Conservation (phyloP, 2,329 filamentous ascomycete species). For the Coniochaeta sp. region DNA sequence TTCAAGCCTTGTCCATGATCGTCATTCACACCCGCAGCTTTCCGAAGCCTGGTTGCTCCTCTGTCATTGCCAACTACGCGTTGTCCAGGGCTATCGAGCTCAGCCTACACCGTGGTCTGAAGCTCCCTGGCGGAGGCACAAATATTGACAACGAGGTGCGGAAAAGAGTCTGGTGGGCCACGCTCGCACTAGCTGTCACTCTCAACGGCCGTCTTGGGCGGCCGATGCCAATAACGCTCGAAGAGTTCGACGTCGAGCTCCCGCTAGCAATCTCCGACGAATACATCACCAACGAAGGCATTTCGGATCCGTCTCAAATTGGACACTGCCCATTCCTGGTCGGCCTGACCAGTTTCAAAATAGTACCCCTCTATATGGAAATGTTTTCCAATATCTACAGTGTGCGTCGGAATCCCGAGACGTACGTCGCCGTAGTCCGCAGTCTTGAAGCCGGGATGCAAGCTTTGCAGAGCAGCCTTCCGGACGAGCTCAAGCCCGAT, state of each 20-base stretch:
- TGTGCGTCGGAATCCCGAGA: constrained; percentile 52
- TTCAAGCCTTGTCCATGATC: constrained; percentile 69
- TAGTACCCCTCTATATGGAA: constrained; percentile 61
- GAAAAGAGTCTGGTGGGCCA: constrained; percentile 71
- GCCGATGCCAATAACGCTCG: constrained; percentile 65
- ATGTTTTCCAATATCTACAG: constrained; percentile 73
- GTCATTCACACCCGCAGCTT: constrained; percentile 68
- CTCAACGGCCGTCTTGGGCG: constrained; percentile 69
- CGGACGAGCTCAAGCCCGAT: constrained; percentile 48
- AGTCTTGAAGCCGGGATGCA: constrained; percentile 59
- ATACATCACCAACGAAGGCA: constrained; percentile 55
- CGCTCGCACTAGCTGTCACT: constrained; percentile 59
- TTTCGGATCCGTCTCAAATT: constrained; percentile 42
- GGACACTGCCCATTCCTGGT: constrained; percentile 61
- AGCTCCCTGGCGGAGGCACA: constrained; percentile 35
- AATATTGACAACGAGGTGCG: constrained; percentile 67
- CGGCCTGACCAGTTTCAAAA: constrained; percentile 58
- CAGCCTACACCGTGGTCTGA: constrained; percentile 66
- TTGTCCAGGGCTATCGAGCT: constrained; percentile 66
- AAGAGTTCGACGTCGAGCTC: constrained; percentile 74
- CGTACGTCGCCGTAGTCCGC: constrained; percentile 56
- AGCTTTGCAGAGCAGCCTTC: constrained; percentile 48
- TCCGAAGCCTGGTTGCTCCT: constrained; percentile 70
- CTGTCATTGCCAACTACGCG: constrained; percentile 58
- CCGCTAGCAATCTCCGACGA: constrained; percentile 67